Base-by-base conservation (phyloP, 805 yeast species). In the Candida maesae region DNA sequence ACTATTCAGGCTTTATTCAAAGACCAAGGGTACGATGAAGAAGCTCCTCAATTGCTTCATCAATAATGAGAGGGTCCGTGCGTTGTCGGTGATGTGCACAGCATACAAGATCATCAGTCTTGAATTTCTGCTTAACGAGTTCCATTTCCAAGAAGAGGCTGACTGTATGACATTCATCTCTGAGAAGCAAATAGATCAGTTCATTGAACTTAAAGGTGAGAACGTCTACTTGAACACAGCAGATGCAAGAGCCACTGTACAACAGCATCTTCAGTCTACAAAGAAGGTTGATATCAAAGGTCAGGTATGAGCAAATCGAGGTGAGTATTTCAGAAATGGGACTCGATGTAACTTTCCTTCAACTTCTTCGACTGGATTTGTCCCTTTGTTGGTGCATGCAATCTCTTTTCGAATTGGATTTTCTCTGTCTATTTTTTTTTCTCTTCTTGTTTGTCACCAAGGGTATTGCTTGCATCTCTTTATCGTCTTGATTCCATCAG, bases 281-380 rank as follows among this genome's bases (percentile, higher is more conserved):
- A 75, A 66, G 45, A 81, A 72, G 55, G 79, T 90, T 12, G 97
- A 90, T 57, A 89, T 91, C 47, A 90, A 90, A 67, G 98, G 98
- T 1, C 97, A 90, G 63, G 71, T 79, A 7, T 81, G 41, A 45
- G 31, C 20, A 10, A 28, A 21, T 20, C 14, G 17, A 30, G 35
- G 21, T 20, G n/a, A 7, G 17, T 3, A 23, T 8, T 33, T 36
- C 16, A 18, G 33, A 17, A 30, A n/a, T 21, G 24, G 7, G 7
- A 21, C 24, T 21, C 24, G n/a, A 21, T 21, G 24, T 10, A 8
- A 8, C 10, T 21, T 21, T 21, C 10, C 24, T 21, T 21, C 10
- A 10, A 21, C 10, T 21, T 21, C 10, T 21, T 21, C 10, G 7
- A 8, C 10, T 10, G 10, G 7, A 10, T 21, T 21, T 21, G 7